Base-by-base conservation (phyloP, 1,284 basidiomycete genomes). In the Melampsora americana region DNA sequence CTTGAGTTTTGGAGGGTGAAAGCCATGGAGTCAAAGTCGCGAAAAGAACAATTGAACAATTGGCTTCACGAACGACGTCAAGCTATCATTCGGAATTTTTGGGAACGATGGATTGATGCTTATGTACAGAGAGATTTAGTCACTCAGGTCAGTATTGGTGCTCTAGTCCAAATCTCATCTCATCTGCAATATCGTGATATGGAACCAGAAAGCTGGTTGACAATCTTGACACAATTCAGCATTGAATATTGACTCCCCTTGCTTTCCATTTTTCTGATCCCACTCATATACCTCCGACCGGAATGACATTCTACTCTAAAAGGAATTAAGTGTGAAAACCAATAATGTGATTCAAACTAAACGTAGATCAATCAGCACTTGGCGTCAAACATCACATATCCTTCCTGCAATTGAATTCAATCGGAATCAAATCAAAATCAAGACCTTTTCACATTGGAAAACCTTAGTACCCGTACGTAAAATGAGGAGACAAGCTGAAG, bases 1-100 rank as follows among this genome's bases (percentile, higher is more conserved):
- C 39, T 73, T 39, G 42, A 65, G 5, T 66, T 65, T 66, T 73
- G 70, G 70, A 73, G 50, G 50, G 65, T 12, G 28, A 64, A 39
- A 48, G 70, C 48, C 14, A 39, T 62, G 16, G 62, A 65, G 16
- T 65, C 70, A 26, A 61, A 39, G 6, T 23, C 6, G 16, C 64
- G 62, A 66, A 32, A 62, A 42, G 23, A 28, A 16, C 26, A 39
- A 32, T 26, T 66, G 20, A 1, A 65, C 35, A 32, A 46, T 35
- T 46, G 9, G 20, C 53, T 62, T 42, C 12, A 28, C 30, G 35
- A 48, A 26, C 35, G 23, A 26, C 70, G 61, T 39, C 46, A 53
- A 23, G 30, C 50, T 23, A 32, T 12, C 11, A 56, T 73, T 12
- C 14, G 50, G 42, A 56, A 14, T 35, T 26, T 48, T 26, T 73